Percentiles rank a stretch among this genome's conserved stretches.
Evolutionary conservation across 2,329 filamentous ascomycete genomes (phyloP).

Genomic region (Zelopaecilomyces penicillatus): DNA sequence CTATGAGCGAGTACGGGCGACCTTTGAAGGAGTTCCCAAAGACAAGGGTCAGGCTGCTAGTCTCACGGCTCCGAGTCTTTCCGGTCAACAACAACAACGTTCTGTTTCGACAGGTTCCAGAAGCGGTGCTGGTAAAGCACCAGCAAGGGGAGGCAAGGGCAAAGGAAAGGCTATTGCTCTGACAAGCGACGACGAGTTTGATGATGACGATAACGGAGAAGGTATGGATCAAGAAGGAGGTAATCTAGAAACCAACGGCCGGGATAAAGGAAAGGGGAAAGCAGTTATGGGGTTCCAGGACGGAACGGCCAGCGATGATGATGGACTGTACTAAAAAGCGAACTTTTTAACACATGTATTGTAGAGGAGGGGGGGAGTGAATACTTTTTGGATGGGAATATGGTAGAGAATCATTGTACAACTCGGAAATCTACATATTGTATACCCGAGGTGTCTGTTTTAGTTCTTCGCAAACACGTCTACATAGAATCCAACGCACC

Average conservation of each 20-base stretch:
- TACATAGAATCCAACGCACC: no score
- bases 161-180: constrained; percentile 28
- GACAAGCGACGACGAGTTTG: constrained; percentile 25
- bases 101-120: constrained; percentile 13
- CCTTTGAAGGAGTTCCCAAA: constrained; percentile 59
- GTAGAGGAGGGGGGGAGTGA: no score
- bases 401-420: no score
- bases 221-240: constrained; percentile 13
- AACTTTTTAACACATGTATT: no score
- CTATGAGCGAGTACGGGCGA: constrained; percentile 74
- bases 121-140: constrained; percentile 28
- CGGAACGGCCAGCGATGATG: constrained; percentile 48
- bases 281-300: constrained; percentile 43
- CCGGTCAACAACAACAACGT: constrained; percentile 16
- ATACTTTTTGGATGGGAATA: no score
- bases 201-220: constrained; percentile 17
- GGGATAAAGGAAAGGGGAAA: constrained; percentile 49
- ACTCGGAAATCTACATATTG: no score
- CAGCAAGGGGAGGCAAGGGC: constrained; percentile 26
- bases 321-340: constrained; percentile 42
- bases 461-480: no score
- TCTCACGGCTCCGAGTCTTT: constrained; percentile 1
- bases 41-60: constrained; percentile 4
- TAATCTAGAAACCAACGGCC: constrained; percentile 21
- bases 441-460: no score